A percentile compares a stretch with the other conserved stretches of the same genome.
Conservation (phyloP, 208 protist genomes). For the Plasmodiophora brassicae region DNA sequence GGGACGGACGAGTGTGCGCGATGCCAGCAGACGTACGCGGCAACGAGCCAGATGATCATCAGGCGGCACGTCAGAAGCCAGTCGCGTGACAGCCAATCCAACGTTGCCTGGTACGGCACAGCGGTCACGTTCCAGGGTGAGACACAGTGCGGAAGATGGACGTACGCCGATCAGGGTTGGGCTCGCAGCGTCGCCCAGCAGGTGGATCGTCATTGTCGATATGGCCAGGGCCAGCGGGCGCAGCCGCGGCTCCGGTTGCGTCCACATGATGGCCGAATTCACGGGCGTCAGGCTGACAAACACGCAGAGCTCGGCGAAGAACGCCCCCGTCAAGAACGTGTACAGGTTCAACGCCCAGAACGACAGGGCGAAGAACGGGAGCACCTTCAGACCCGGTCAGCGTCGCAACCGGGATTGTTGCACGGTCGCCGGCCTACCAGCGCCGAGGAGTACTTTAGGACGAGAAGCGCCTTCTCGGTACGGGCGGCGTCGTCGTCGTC, state of each 20-base stretch:
- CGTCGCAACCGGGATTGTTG: neutral
- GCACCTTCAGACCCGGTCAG: neutral
- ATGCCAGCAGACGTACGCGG: too few species aligned
- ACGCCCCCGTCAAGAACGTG: neutral
- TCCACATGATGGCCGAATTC: constrained; percentile 6
- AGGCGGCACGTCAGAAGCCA: too few species aligned
- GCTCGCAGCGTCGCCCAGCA: neutral
- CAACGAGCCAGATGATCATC: too few species aligned
- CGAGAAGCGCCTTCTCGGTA: neutral
- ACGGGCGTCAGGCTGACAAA: neutral
- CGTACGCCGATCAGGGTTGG: neutral
- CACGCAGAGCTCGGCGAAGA: neutral
- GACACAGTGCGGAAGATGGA: too few species aligned
- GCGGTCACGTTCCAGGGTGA: too few species aligned
- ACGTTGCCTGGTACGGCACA: too few species aligned
- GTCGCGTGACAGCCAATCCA: too few species aligned
- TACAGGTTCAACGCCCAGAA: neutral
- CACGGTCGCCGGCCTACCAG: neutral
- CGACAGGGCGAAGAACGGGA: neutral
- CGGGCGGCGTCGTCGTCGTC: neutral
- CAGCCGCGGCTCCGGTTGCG: neutral
- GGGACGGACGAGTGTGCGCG: too few species aligned
- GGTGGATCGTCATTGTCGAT: neutral
- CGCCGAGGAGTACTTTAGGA: neutral
- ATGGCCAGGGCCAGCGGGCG: neutral